Evolutionary conservation across 2,329 filamentous ascomycete species (phyloP).

Genomic region (Talaromyces rugulosus): DNA sequence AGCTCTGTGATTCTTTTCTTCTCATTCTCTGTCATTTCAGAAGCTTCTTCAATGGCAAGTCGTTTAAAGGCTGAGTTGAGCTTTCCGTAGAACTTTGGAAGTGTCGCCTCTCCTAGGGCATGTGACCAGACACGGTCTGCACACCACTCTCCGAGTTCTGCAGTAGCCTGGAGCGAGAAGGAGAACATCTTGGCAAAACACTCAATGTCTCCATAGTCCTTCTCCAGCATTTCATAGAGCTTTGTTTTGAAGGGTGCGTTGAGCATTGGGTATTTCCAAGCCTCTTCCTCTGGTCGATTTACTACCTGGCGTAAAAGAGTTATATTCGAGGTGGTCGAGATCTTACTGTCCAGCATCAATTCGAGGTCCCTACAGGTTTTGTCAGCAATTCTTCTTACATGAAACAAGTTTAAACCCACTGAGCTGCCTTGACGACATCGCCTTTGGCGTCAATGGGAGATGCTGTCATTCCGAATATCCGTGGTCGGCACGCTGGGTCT

Average conservation of each 20-base stretch:
- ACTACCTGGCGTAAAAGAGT: conserved; percentile 56
- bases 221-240: conserved; percentile 57
- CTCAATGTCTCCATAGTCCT: conserved; percentile 48
- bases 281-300: conserved; percentile 56
- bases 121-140: conserved; percentile 77
- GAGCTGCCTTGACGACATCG: conserved; percentile 66
- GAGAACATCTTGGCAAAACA: conserved; percentile 55
- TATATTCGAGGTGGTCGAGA: conserved; percentile 69
- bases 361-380: conserved; percentile 59
- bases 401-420: conserved; percentile 26
- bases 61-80: conserved; percentile 16
- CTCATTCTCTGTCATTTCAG: conserved; percentile 48
- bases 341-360: conserved; percentile 70
- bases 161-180: conserved; percentile 57
- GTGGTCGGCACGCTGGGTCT: conserved; percentile 54
- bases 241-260: conserved; percentile 56
- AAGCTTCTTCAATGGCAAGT: conserved; percentile 1
- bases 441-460: conserved; percentile 84
- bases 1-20: conserved; percentile 57
- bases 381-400: conserved; percentile 10
- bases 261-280: conserved; percentile 54
- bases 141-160: conserved; percentile 75
- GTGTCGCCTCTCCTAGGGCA: conserved; percentile 60
- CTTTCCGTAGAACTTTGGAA: conserved; percentile 57
- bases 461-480: conserved; percentile 93